Percentiles rank a stretch among this genome's conserved stretches.
Conservation (phyloP, 768 basidiomycete species). For the Kwoniella shandongensis region DNA sequence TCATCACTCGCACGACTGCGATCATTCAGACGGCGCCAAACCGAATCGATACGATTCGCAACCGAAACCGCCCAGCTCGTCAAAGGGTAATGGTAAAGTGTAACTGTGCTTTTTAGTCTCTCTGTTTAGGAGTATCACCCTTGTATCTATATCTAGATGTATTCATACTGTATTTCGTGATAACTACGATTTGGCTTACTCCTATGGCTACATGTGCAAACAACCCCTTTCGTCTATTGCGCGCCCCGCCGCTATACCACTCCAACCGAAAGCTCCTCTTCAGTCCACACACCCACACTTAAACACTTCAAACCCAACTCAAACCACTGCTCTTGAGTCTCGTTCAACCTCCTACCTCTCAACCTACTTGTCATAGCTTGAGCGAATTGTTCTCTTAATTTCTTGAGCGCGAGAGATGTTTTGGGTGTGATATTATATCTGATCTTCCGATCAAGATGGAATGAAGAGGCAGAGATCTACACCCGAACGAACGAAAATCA, state of each 20-base stretch:
- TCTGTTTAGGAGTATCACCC: neutral
- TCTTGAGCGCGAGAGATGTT: slow-evolving; percentile 74
- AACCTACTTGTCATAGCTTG: slow-evolving; percentile 64
- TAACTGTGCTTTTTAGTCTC: neutral
- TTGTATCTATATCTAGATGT: slow-evolving; percentile 10
- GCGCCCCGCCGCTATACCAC: slow-evolving; percentile 16
- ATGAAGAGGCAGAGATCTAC: slow-evolving; percentile 70
- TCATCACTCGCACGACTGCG: slow-evolving; percentile 17
- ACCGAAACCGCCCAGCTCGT: slow-evolving; percentile 6
- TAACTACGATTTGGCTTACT: too few relatives aligned
- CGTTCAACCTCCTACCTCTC: slow-evolving; percentile 63
- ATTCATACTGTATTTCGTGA: neutral
- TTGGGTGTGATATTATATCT: slow-evolving; percentile 69
- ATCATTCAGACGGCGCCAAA: slow-evolving; percentile 5
- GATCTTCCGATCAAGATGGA: slow-evolving; percentile 81
- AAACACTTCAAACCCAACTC: slow-evolving; percentile 62
- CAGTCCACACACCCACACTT: slow-evolving; percentile 19
- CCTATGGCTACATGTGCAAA: too few relatives aligned
- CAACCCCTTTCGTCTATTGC: too few relatives aligned
- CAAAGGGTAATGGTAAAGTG: neutral
- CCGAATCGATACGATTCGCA: slow-evolving; percentile 21
- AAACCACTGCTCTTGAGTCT: slow-evolving; percentile 69
- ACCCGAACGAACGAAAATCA: slow-evolving; percentile 13
- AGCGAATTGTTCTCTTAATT: slow-evolving; percentile 67
- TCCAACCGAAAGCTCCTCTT: slow-evolving; percentile 10